Conservation (phyloP, 805 yeast species). For the Lipomyces orientalis region DNA sequence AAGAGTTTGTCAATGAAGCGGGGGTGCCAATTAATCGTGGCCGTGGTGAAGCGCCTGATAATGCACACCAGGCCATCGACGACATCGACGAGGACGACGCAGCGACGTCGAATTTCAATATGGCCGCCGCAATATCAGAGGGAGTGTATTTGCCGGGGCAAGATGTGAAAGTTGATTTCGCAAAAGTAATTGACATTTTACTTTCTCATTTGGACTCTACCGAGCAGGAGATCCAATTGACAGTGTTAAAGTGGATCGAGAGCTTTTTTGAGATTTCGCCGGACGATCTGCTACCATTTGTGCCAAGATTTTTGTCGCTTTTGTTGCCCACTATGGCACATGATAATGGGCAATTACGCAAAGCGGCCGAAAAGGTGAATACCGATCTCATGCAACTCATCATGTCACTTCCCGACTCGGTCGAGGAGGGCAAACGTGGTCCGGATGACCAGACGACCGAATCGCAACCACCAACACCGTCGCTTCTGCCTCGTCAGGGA, state of each 20-base stretch:
- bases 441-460: slow-evolving; percentile 9
- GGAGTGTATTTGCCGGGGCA: slow-evolving; percentile 74
- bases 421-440: slow-evolving; percentile 31
- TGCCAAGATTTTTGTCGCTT: slow-evolving; percentile 76
- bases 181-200: slow-evolving; percentile 78
- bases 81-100: slow-evolving; percentile 16
- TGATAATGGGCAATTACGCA: slow-evolving; percentile 54
- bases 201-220: slow-evolving; percentile 79
- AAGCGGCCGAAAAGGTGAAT: slow-evolving; percentile 63
- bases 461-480: slow-evolving; percentile 20
- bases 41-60: background rate
- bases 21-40: slow-evolving; percentile 1
- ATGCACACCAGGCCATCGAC: background rate
- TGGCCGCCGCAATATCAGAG: slow-evolving; percentile 48
- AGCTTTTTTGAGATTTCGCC: slow-evolving; percentile 77
- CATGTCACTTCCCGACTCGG: slow-evolving; percentile 48
- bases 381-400: slow-evolving; percentile 61
- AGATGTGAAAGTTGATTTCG: slow-evolving; percentile 79
- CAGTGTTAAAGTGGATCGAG: slow-evolving; percentile 82
- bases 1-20: slow-evolving; percentile 21
- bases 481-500: slow-evolving; percentile 19
- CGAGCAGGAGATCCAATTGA: slow-evolving; percentile 76
- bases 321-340: slow-evolving; percentile 68
- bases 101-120: background rate
- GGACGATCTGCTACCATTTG: slow-evolving; percentile 69